Evolutionary conservation across 108 stramenopile genomes (phyloP).

Genomic region (Aurantiochytrium sp.): DNA sequence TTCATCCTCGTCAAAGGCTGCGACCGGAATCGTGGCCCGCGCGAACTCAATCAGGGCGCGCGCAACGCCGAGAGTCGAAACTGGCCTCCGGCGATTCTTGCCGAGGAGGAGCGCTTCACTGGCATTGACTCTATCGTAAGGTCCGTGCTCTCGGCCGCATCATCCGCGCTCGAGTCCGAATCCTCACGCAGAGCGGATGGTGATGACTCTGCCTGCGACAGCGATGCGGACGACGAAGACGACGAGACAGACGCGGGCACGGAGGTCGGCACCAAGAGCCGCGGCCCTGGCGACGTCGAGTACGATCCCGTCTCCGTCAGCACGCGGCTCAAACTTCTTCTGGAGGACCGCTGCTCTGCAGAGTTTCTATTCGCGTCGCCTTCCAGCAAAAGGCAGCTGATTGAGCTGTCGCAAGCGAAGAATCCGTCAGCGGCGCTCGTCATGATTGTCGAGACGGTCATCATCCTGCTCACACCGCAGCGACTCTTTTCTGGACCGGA

Average conservation of each 20-base stretch:
- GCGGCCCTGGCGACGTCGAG: too few species aligned
- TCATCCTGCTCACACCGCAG: neutral
- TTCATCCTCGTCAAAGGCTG: neutral
- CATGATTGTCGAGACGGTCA: neutral
- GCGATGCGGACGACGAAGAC: too few species aligned
- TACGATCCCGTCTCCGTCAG: neutral
- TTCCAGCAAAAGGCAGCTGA: neutral
- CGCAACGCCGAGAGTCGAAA: neutral
- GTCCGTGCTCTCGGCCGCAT: neutral
- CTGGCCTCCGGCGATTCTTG: neutral
- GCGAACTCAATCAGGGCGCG: neutral
- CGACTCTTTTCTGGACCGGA: neutral
- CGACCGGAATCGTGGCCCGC: neutral
- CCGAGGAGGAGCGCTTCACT: neutral
- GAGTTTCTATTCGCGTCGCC: conserved; percentile 3
- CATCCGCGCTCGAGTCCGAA: neutral
- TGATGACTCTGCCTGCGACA: too few species aligned
- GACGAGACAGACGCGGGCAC: too few species aligned
- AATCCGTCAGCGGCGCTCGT: neutral
- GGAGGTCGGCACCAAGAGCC: too few species aligned
- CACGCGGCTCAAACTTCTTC: neutral
- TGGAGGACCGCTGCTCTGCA: neutral
- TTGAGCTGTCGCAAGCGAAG: neutral
- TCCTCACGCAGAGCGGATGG: too few species aligned
- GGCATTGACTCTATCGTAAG: neutral